Base-by-base conservation (phyloP, 257 asterid species). In the Solanum rostratum region DNA sequence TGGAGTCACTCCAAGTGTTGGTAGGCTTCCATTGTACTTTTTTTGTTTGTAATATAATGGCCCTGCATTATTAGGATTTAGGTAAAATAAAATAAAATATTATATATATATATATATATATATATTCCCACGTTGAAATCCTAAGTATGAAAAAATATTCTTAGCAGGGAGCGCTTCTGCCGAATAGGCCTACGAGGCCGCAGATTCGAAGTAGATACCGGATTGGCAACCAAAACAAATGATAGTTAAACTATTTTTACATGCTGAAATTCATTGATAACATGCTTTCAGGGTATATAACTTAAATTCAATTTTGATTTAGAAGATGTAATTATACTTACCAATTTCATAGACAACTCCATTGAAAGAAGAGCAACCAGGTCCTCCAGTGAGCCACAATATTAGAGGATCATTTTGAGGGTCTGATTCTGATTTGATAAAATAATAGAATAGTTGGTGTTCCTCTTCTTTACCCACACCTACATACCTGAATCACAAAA, bases 361-460 rank as follows among this genome's bases (percentile, higher is more conserved):
- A 53, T 81, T 65, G 14, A 90, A 33, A 2, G 89, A 84, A 5
- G 89, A 78, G 71, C 93, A 88, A 20, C 93, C 91, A 19, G 93
- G 93, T 27, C 93, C 93, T 16, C 93, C 93, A 27, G 87, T 88
- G 60, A 90, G 19, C 93, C 93, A 90, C 49, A 90, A 85, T 8
- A 90, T 27, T 12, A 90, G 81, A 80, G 91, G 93, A 30, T 90
- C 93, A 0, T 74, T n/a, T 37, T 39, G 65, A 14, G 89, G 86
- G 27, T 83, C 65, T 5, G 87, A 84, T 6, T 80, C 86, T 0
- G 91, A 89, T 63, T 89, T 86, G 3, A 87, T 86, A 20, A 88
- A 88, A 57, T 87, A 90, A 66, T 90, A 88, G 65, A 88, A 90
- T 2, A 90, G 87, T 55, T 88, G 90, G 22, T 82, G 87, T 41